A percentile compares a stretch with the other conserved stretches of the same genome.
Evolutionary conservation across 1,284 basidiomycete genomes (phyloP).

Genomic region (Cutaneotrichosporon cavernicola): DNA sequence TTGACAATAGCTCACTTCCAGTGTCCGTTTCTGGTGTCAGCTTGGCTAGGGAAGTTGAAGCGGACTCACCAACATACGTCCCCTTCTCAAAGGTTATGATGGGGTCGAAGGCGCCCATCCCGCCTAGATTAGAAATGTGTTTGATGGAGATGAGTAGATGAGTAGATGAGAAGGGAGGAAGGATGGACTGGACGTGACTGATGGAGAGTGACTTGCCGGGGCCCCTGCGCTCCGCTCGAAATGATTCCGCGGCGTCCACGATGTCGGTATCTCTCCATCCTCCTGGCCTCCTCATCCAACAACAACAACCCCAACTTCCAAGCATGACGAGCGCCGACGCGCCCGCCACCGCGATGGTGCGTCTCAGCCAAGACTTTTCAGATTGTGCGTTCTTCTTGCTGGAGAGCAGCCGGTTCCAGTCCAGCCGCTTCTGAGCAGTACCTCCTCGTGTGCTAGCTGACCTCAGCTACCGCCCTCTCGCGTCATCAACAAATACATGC

Average conservation of each 20-base stretch:
- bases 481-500: conserved; percentile 47
- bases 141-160: not conserved
- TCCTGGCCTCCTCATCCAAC: not conserved
- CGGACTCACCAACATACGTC: conserved; percentile 43
- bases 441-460: not conserved
- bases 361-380: conserved; percentile 21
- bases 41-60: not conserved
- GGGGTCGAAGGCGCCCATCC: conserved; percentile 50
- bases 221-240: not conserved
- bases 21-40: conserved; percentile 47
- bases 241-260: conserved; percentile 9
- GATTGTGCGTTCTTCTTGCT: conserved; percentile 20
- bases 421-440: not conserved
- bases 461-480: conserved; percentile 36
- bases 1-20: conserved; percentile 37
- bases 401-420: too few species aligned
- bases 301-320: not conserved
- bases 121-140: not conserved
- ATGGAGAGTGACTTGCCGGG: not conserved
- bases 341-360: conserved; percentile 20
- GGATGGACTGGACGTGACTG: not conserved
- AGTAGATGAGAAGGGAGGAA: not conserved
- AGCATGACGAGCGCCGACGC: conserved; percentile 4
- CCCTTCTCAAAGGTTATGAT: conserved; percentile 48
- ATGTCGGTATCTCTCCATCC: not conserved